Percentiles rank a stretch among this genome's conserved stretches.
phyloP scores from a whole-genome alignment of 495 filamentous ascomycete genomes.

The Aspergillus conjunctus region DNA sequence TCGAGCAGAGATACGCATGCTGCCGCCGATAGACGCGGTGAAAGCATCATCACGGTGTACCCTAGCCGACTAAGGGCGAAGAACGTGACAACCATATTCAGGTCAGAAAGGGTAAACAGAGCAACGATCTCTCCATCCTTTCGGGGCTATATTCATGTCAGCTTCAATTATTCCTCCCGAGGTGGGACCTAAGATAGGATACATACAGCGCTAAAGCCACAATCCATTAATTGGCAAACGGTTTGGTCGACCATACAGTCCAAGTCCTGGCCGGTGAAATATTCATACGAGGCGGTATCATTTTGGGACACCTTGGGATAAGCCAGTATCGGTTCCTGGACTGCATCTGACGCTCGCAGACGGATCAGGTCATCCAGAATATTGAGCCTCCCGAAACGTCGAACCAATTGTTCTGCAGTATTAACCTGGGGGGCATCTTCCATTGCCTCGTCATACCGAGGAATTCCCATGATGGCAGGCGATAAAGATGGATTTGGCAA shows the following conservation, averaged over 20 bases:
- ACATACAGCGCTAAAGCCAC: conserved; percentile 43
- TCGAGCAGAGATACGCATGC: conserved; percentile 56
- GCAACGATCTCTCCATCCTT: conserved; percentile 48
- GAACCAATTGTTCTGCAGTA: conserved; percentile 25
- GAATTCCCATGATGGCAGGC: conserved; percentile 58
- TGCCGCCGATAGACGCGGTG: conserved; percentile 54
- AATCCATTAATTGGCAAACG: conserved; percentile 37
- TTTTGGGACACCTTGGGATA: conserved; percentile 46
- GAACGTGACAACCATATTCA: conserved; percentile 58
- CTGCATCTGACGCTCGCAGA: conserved; percentile 48
- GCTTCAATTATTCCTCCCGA: neutral
- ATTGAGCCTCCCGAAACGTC: conserved; percentile 41
- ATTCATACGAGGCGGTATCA: conserved; percentile 46
- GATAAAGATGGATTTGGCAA: neutral
- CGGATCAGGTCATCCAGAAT: conserved; percentile 53
- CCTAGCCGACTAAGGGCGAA: conserved; percentile 61
- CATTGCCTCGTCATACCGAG: conserved; percentile 23
- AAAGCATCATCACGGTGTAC: conserved; percentile 60
- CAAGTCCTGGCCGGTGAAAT: conserved; percentile 55
- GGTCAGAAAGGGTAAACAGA: conserved; percentile 55
- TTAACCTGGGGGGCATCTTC: conserved; percentile 20
- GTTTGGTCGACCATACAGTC: conserved; percentile 56
- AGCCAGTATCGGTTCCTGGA: conserved; percentile 54
- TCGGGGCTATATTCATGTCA: conserved; percentile 23
- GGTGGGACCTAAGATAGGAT: neutral